These are phyloP conservation scores for Kwoniella dejecticola DNA, from an alignment of 768 basidiomycete genomes.

Conservation along the genomic window DNA sequence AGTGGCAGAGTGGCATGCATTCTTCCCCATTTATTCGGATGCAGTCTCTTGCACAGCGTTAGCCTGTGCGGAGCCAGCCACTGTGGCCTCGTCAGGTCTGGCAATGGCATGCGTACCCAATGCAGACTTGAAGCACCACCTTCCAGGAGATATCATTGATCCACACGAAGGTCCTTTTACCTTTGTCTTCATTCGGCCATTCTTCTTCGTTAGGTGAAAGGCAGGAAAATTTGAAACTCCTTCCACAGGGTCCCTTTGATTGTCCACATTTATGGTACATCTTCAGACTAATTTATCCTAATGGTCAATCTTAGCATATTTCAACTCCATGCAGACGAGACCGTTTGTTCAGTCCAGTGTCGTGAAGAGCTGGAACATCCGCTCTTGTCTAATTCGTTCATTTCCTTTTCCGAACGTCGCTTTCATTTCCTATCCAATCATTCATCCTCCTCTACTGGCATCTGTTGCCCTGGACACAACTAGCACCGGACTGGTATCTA, in stretches of 20 bases:
- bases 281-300: background rate
- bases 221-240: background rate
- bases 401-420: background rate
- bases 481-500: no score
- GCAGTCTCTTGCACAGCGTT: no score
- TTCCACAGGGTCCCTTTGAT: background rate
- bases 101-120: no score
- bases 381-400: background rate
- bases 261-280: conserved; percentile 2
- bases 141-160: conserved; percentile 1
- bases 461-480: background rate
- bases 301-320: background rate
- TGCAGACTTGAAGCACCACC: no score
- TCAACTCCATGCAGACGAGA: background rate
- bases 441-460: background rate
- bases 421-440: background rate
- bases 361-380: background rate
- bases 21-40: no score
- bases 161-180: background rate
- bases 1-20: conserved; percentile 19
- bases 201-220: conserved; percentile 1
- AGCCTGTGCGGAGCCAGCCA: no score
- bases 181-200: background rate
- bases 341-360: background rate
- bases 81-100: no score